phyloP scores from a whole-genome alignment of 108 stramenopile genomes.

The Cylindrotheca fusiformis region DNA sequence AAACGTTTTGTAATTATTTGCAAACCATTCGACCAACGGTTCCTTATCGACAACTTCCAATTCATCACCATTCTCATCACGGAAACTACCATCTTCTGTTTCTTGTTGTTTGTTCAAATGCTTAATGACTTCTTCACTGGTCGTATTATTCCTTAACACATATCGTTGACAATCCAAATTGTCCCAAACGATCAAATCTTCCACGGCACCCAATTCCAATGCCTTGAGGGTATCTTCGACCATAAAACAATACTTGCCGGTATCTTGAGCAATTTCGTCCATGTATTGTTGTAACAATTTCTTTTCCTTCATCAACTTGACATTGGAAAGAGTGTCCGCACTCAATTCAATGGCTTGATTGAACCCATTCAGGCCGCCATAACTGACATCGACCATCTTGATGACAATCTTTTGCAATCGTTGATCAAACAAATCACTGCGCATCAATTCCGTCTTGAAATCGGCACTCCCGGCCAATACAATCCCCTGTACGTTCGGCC shows the following conservation, averaged over 20 bases:
- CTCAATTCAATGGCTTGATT: conserved; percentile 98
- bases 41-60: conserved; percentile 91
- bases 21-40: conserved; percentile 96
- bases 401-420: conserved; percentile 92
- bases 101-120: conserved; percentile 93
- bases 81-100: conserved; percentile 77
- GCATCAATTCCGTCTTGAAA: conserved; percentile 96
- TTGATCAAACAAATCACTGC: conserved; percentile 94
- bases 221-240: conserved; percentile 97
- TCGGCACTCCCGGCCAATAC: conserved; percentile 98
- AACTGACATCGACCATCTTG: conserved; percentile 97
- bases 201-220: conserved; percentile 96
- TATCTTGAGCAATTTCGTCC: conserved; percentile 98
- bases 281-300: conserved; percentile 95
- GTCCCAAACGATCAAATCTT: conserved; percentile 97
- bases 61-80: conserved; percentile 92
- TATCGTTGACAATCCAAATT: conserved; percentile 86
- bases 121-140: conserved; percentile 81
- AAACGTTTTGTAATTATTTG: conserved; percentile 96
- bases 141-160: conserved; percentile 79
- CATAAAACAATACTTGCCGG: conserved; percentile 99
- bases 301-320: conserved; percentile 99
- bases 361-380: conserved; percentile 98
- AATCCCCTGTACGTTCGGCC: conserved; percentile 95
- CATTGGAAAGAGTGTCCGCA: conserved; percentile 92